A percentile compares a stretch with the other conserved stretches of the same genome.
phyloP scores from a whole-genome alignment of 768 basidiomycete genomes.

The Rhodotorula graminis region DNA sequence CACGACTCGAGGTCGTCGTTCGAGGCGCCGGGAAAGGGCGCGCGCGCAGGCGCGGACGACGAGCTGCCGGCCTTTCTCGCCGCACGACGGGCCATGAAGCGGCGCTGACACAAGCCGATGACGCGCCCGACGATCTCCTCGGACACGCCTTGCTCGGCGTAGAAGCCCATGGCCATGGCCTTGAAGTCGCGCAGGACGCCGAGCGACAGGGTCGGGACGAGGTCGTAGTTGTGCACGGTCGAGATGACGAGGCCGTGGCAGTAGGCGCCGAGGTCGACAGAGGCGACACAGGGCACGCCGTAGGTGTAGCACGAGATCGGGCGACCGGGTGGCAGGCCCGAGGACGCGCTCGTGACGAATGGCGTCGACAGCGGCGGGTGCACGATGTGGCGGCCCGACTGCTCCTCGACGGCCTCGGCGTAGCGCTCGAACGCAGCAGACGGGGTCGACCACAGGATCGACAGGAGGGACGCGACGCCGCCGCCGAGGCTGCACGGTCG shows the following conservation, averaged over 20 bases:
- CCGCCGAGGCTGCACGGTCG: constrained; percentile 45
- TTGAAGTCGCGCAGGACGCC: constrained; percentile 47
- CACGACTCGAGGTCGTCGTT: background rate
- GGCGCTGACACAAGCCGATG: constrained; percentile 44
- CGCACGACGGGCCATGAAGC: constrained; percentile 28
- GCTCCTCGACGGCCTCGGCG: background rate
- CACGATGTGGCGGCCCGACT: background rate
- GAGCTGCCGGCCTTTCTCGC: constrained; percentile 3
- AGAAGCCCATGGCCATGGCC: constrained; percentile 47
- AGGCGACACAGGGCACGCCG: constrained; percentile 47
- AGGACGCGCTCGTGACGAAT: constrained; percentile 46
- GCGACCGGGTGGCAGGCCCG: constrained; percentile 47
- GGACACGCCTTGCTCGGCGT: constrained; percentile 46
- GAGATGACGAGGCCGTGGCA: constrained; percentile 46
- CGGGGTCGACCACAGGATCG: constrained; percentile 45
- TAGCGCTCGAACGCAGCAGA: constrained; percentile 15
- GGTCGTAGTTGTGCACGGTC: constrained; percentile 46
- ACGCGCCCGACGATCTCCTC: constrained; percentile 49
- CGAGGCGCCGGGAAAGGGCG: background rate
- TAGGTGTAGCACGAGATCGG: constrained; percentile 48
- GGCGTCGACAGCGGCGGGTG: constrained; percentile 43
- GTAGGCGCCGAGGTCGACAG: constrained; percentile 46
- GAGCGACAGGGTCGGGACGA: constrained; percentile 45
- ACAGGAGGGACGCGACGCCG: constrained; percentile 47
- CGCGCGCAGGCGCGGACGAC: too few relatives aligned